A percentile compares a stretch with the other conserved stretches of the same genome.
phyloP scores from a whole-genome alignment of 805 yeast genomes.

The Clavispora asparagi region DNA sequence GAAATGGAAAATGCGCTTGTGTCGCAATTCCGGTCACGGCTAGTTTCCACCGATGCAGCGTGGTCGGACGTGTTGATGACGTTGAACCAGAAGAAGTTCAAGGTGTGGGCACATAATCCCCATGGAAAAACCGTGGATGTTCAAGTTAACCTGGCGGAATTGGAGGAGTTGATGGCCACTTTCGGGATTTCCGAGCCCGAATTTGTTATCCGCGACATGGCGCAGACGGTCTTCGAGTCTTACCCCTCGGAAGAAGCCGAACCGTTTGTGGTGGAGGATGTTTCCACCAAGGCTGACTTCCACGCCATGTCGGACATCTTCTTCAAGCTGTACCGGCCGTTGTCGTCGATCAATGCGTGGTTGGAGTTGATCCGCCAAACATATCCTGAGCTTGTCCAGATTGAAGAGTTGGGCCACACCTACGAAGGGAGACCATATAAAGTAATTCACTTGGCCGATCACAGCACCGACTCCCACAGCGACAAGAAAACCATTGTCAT shows the following conservation, averaged over 20 bases:
- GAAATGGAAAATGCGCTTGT: neutral
- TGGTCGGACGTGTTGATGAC: conserved; percentile 11
- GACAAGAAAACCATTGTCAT: conserved; percentile 61
- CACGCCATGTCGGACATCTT: conserved; percentile 43
- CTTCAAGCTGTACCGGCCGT: conserved; percentile 64
- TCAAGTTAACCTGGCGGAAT: conserved; percentile 16
- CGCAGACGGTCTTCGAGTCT: conserved; percentile 53
- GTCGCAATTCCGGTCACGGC: neutral
- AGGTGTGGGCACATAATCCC: conserved; percentile 46
- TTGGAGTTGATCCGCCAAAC: conserved; percentile 53
- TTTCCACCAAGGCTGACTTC: conserved; percentile 32
- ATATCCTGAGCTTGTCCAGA: conserved; percentile 56
- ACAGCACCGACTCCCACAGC: conserved; percentile 35
- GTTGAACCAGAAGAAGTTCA: conserved; percentile 13
- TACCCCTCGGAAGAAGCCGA: conserved; percentile 31
- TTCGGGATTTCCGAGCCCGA: conserved; percentile 21
- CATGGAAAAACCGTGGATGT: conserved; percentile 45
- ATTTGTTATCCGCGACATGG: conserved; percentile 51
- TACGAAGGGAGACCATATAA: conserved; percentile 68
- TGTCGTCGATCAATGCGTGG: conserved; percentile 71
- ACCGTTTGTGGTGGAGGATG: conserved; percentile 1
- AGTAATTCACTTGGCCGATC: conserved; percentile 55
- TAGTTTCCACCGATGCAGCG: neutral
- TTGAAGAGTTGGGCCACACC: conserved; percentile 71
- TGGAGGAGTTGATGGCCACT: conserved; percentile 10